Base-by-base conservation (phyloP, 1,284 basidiomycete genomes). In the Vanrija humicola region DNA sequence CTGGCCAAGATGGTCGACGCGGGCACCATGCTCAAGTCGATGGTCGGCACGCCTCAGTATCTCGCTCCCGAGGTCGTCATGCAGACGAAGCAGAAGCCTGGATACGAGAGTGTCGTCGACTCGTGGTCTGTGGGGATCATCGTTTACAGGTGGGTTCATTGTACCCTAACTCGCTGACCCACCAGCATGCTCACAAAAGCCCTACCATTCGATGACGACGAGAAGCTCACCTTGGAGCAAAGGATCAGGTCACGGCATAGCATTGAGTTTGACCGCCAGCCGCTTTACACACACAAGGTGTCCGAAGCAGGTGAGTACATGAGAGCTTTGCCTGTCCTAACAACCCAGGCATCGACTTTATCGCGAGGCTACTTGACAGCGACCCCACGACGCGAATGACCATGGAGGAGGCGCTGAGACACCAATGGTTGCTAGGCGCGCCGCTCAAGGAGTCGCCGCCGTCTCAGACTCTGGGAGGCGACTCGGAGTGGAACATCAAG, bases 81-180 rank as follows among this genome's bases (percentile, higher is more conserved):
- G 67, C 86, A 88, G 64, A 72, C 80, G 5, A 77, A 81, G 43
- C 70, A 68, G 3, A 64, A 81, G n/a, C 78, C 82, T 45, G 90
- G 90, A 2, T 96, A 96, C 68, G 73, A 86, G 66, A 83, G 86
- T 55, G 78, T 86, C 16, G 93, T 95, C 47, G 92, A 97, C 70
- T 90, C 88, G 62, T 97, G 90, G 90, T 92, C 90, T 47, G 83
- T 91, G 19, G 92, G 93, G 6, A 90, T 94, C 16, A 94, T 96
- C 52, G 83, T 95, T 1, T 96, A 86, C 43, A 90, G 90, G 88
- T 89, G 67, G 56, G 84, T 72, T 9, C 16, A 12, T 5, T 5
- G 21, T 23, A 5, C 5, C 9, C 42, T 38, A 46, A 51, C 52
- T 23, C 14, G 47, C 47, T 38, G n/a, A 48, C 34, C 34, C 34